phyloP scores from a whole-genome alignment of 768 basidiomycete species.

The Leccinum fibrillosum region DNA sequence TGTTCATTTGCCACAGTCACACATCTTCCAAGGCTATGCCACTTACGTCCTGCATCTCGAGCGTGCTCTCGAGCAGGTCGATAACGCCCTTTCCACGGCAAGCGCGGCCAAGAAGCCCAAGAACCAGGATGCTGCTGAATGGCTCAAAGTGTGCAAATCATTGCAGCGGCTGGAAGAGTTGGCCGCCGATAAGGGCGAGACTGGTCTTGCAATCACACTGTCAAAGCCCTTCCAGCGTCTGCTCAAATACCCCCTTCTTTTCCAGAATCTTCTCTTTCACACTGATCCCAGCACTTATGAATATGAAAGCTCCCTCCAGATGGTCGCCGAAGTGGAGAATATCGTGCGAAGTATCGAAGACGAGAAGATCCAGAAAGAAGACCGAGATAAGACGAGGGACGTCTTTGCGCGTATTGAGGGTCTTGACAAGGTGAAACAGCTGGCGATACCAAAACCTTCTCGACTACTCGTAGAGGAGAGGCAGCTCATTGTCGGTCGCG shows the following conservation, averaged over 20 bases:
- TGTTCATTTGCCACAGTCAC: conserved; percentile 54
- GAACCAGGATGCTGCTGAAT: conserved; percentile 76
- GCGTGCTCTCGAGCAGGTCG: conserved; percentile 83
- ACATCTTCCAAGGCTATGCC: conserved; percentile 91
- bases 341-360: conserved; percentile 98
- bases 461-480: conserved; percentile 85
- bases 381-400: conserved; percentile 92
- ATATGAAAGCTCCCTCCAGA: conserved; percentile 92
- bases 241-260: conserved; percentile 94
- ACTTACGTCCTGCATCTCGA: conserved; percentile 94
- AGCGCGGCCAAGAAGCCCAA: conserved; percentile 71
- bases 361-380: conserved; percentile 96
- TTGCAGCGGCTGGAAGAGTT: conserved; percentile 75
- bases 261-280: conserved; percentile 95
- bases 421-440: conserved; percentile 87
- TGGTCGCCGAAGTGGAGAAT: conserved; percentile 96
- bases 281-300: conserved; percentile 97
- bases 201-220: conserved; percentile 89
- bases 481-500: conserved; percentile 41
- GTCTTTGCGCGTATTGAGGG: conserved; percentile 96
- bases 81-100: conserved; percentile 65
- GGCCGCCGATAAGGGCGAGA: conserved; percentile 86
- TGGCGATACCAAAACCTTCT: conserved; percentile 88
- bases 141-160: conserved; percentile 72
- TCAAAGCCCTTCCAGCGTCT: conserved; percentile 97